Base-by-base conservation (phyloP, 345 rosid genomes). In the Moricandia moricandioides region DNA sequence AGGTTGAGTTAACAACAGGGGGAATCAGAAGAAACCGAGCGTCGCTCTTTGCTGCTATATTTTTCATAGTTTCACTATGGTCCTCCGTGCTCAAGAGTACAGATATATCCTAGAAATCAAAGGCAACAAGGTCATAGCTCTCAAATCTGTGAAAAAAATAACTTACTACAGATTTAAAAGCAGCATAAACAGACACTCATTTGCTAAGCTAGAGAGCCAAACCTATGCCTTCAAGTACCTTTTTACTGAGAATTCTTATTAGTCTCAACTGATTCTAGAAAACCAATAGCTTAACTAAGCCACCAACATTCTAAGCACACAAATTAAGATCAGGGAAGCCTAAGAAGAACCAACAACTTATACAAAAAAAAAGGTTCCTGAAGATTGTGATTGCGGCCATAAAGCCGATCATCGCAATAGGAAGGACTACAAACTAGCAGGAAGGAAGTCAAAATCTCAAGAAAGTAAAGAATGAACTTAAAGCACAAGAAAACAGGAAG, bases 1-100 rank as follows among this genome's bases (percentile, higher is more conserved):
- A 82, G 30, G 81, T 77, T 81, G 55, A 34, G 66, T 73, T 70
- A 49, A 84, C 57, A 68, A 88, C 83, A 61, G 86, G 72, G 7
- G 97, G 97, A 62, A 95, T 84, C 55, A 90, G 85, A 33, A 85
- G 89, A 85, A 84, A 92, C 35, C 68, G 83, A 35, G 96, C 90
- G 24, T 81, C 84, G 77, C 87, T 70, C 80, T 89, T 90, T 70
- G 83, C 78, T 78, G 98, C 96, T 60, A 90, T 67, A 71, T 49
- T 83, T 86, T 87, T 84, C 99, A 95, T 77, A 62, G 75, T 61
- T 76, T 90, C 87, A 64, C 34, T 71, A 60, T 88, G 78, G 77
- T 95, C 98, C 78, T 88, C 96, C 16, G 94, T 88, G 55, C 97
- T 89, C 80, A 95, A 70, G 57, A 95, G 82, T 85, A 87, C 27